Evolutionary conservation across 1,284 basidiomycete species (phyloP).

Genomic region (Malassezia globosa): DNA sequence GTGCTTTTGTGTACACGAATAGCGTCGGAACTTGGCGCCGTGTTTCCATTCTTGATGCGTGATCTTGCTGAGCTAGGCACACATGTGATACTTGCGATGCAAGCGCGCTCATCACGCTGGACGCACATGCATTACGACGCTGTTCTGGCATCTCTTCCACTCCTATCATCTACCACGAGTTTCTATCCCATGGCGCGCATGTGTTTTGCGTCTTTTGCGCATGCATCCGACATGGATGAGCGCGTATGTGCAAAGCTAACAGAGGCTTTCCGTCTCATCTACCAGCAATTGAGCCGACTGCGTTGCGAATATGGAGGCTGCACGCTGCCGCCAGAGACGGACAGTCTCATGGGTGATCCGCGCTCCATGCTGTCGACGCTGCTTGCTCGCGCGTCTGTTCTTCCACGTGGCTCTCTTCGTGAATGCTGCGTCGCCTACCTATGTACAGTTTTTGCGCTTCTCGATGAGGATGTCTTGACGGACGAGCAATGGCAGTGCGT

Average conservation of each 20-base stretch:
- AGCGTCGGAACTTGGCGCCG: constrained; percentile 8
- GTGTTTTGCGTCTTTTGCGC: neutral
- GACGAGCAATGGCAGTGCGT: neutral
- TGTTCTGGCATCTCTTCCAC: neutral
- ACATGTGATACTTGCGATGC: constrained; percentile 3
- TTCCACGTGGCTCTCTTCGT: neutral
- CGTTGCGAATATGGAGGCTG: no score
- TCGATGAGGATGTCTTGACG: neutral
- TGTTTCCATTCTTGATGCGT: constrained; percentile 9
- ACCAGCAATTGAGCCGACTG: neutral
- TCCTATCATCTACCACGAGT: neutral
- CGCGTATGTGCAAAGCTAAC: neutral
- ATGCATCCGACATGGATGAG: neutral
- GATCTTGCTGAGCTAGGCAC: constrained; percentile 7
- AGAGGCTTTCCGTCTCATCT: neutral
- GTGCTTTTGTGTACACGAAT: constrained; percentile 2
- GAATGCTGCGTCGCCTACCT: neutral
- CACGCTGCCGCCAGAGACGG: neutral
- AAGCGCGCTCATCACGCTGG: neutral
- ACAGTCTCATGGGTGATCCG: constrained; percentile 2
- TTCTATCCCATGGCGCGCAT: neutral
- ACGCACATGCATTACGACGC: neutral
- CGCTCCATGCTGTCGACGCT: neutral
- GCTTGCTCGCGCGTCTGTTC: neutral
- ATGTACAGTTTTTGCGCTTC: neutral